Conservation (phyloP, 2,329 filamentous ascomycete species). For the Pseudogymnoascus sp. region DNA sequence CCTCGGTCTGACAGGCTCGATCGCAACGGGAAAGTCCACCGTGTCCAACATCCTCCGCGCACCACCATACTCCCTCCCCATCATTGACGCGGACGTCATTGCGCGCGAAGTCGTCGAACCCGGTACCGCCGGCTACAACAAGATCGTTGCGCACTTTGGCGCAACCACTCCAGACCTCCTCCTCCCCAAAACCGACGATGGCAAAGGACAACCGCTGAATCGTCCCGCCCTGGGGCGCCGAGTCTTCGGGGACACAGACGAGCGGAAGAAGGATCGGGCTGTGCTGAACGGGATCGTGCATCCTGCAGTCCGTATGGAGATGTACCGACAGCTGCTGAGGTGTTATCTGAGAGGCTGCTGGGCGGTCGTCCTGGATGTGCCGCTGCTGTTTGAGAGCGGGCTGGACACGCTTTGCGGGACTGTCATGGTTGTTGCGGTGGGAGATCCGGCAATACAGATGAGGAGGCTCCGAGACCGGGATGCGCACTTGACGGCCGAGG, state of each 20-base stretch:
- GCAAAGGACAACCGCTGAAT: slow-evolving; percentile 70
- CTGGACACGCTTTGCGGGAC: slow-evolving; percentile 81
- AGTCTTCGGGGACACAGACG: slow-evolving; percentile 74
- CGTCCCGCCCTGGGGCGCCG: slow-evolving; percentile 74
- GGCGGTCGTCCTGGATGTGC: slow-evolving; percentile 89
- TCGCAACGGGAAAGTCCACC: slow-evolving; percentile 96
- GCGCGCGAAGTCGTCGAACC: slow-evolving; percentile 93
- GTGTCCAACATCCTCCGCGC: slow-evolving; percentile 75
- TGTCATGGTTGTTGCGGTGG: slow-evolving; percentile 79
- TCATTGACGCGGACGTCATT: slow-evolving; percentile 89
- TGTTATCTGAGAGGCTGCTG: slow-evolving; percentile 70
- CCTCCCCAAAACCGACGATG: slow-evolving; percentile 46
- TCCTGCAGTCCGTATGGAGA: slow-evolving; percentile 75
- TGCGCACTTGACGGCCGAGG: slow-evolving; percentile 68
- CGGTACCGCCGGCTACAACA: slow-evolving; percentile 72
- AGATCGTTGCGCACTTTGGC: slow-evolving; percentile 74
- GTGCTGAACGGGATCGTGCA: slow-evolving; percentile 88
- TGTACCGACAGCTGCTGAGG: slow-evolving; percentile 65
- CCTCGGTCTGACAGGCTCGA: slow-evolving; percentile 92
- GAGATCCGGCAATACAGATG: slow-evolving; percentile 76
- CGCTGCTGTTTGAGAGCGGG: slow-evolving; percentile 80
- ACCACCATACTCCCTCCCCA: slow-evolving; percentile 74
- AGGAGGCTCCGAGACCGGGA: slow-evolving; percentile 67
- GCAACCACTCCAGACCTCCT: slow-evolving; percentile 81
- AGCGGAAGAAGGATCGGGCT: slow-evolving; percentile 61